A percentile compares a stretch with the other conserved stretches of the same genome.
Conservation (phyloP, 2,329 filamentous ascomycete genomes). For the Penicillium psychrosexuale region DNA sequence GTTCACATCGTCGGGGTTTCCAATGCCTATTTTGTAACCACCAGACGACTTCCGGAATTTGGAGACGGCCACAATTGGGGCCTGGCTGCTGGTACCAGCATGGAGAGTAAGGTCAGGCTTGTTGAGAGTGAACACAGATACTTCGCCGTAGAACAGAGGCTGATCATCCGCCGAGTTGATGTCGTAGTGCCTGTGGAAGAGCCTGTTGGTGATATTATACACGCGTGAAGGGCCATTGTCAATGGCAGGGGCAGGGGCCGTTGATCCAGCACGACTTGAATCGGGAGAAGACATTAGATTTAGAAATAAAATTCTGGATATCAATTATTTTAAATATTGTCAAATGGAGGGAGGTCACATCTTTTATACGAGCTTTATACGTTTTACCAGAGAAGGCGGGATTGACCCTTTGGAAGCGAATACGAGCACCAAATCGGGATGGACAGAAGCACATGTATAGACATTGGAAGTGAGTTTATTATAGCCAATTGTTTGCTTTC, state of each 20-base stretch:
- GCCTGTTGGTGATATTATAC: constrained; percentile 10
- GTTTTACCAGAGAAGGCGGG: not conserved
- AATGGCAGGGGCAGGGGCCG: constrained; percentile 5
- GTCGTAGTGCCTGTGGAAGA: constrained; percentile 15
- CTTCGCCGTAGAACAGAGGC: constrained; percentile 8
- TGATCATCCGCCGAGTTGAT: constrained; percentile 13
- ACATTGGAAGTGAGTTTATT: not conserved
- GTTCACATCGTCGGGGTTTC: constrained; percentile 21
- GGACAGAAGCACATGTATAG: not conserved
- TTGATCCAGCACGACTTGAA: constrained; percentile 9
- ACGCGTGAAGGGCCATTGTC: constrained; percentile 3
- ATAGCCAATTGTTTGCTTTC: not conserved
- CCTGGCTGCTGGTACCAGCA: constrained; percentile 8
- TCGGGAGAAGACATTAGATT: constrained; percentile 6
- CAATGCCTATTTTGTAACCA: constrained; percentile 27
- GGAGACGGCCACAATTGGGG: constrained; percentile 21
- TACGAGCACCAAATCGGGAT: not conserved
- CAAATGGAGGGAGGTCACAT: not conserved
- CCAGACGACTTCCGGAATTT: constrained; percentile 25
- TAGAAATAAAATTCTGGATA: not conserved
- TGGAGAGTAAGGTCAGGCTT: constrained; percentile 18
- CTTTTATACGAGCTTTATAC: not conserved
- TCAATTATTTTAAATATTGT: not conserved
- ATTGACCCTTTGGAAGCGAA: not conserved
- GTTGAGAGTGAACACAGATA: constrained; percentile 13